These are phyloP conservation scores for Pleurotus giganteus DNA, from an alignment of 768 basidiomycete genomes.

Conservation along the genomic window DNA sequence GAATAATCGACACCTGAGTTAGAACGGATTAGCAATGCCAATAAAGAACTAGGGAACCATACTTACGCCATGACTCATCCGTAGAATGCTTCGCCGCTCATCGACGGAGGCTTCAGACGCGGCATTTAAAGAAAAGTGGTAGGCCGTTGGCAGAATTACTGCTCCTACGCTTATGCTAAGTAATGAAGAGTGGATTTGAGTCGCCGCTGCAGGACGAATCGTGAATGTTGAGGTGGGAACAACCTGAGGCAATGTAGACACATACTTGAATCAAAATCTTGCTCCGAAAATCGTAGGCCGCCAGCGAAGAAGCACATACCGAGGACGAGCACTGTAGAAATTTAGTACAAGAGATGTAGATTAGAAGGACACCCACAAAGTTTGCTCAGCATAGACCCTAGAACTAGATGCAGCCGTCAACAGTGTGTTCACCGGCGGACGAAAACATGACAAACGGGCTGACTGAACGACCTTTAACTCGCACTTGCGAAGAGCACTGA, in stretches of 20 bases:
- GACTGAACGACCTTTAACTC: constrained; percentile 81
- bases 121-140: constrained; percentile 57
- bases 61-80: constrained; percentile 77
- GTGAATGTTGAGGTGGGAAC: not conserved
- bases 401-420: constrained; percentile 43
- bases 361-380: constrained; percentile 38
- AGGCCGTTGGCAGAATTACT: constrained; percentile 75
- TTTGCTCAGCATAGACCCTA: constrained; percentile 83
- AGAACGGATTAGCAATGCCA: not conserved
- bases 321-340: constrained; percentile 66
- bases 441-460: constrained; percentile 48
- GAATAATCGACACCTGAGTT: constrained; percentile 65
- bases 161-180: constrained; percentile 77
- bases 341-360: not conserved
- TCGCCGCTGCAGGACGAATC: constrained; percentile 45
- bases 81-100: constrained; percentile 49
- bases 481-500: constrained; percentile 80
- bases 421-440: not conserved
- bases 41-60: not conserved
- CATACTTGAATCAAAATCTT: constrained; percentile 72
- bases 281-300: constrained; percentile 72
- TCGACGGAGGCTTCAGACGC: constrained; percentile 16
- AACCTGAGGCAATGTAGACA: constrained; percentile 3
- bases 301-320: constrained; percentile 88
- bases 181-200: constrained; percentile 72